Evolutionary conservation across 2,329 filamentous ascomycete species (phyloP).

Genomic region (Aspergillus awamori): DNA sequence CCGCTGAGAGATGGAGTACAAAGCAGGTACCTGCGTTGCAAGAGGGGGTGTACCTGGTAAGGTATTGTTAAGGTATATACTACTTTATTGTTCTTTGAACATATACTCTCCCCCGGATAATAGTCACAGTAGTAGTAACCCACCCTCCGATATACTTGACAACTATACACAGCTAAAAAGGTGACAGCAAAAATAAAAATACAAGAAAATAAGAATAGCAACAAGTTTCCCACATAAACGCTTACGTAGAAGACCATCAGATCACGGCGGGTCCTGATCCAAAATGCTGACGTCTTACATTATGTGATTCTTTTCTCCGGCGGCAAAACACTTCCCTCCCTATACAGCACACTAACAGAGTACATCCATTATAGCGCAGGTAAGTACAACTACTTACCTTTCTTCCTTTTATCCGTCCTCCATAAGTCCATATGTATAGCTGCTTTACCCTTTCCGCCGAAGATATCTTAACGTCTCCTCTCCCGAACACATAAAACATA

Average conservation of each 20-base stretch:
- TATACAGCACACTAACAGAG: no score
- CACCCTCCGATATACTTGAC: no score
- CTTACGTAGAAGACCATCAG: neutral
- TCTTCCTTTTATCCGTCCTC: no score
- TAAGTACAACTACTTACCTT: neutral
- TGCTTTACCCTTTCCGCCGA: no score
- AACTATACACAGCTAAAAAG: no score
- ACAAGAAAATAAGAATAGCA: no score
- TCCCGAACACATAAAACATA: no score
- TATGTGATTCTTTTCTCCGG: neutral
- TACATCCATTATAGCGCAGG: neutral
- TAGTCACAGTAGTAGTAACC: neutral
- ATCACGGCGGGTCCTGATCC: neutral
- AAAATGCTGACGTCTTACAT: conserved; percentile 8
- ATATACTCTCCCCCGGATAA: no score
- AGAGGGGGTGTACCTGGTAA: conserved; percentile 3
- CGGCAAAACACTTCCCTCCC: neutral
- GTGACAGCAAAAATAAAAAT: no score
- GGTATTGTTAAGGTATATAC: neutral
- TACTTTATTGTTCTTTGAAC: no score
- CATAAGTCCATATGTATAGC: no score
- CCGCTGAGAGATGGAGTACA: conserved; percentile 1
- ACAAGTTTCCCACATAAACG: neutral
- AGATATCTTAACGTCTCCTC: no score
- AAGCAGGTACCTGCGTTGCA: conserved; percentile 12